Evolutionary conservation across 148 eudicot genomes (phyloP).

Genomic region (Spergularia marina): DNA sequence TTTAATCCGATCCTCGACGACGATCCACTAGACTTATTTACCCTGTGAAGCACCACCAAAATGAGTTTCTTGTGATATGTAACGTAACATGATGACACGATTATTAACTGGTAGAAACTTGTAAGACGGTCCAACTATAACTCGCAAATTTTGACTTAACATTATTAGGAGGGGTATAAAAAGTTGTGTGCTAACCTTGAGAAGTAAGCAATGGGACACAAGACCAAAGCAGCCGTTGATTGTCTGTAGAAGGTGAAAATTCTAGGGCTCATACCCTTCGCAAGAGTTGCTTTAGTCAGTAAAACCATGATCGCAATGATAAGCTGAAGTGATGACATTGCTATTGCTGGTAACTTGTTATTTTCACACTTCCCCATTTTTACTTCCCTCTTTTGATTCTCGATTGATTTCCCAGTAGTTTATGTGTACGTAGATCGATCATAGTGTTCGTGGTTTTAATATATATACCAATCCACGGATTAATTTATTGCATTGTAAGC

Average conservation of each 20-base stretch:
- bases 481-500: too few relatives aligned
- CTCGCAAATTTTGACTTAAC: too few relatives aligned
- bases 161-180: too few relatives aligned
- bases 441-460: too few relatives aligned
- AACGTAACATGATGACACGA: too few relatives aligned
- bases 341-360: conserved; percentile 45
- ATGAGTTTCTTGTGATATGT: too few relatives aligned
- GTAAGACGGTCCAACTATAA: too few relatives aligned
- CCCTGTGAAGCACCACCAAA: conserved; percentile 26
- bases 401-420: too few relatives aligned
- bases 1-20: conserved; percentile 31
- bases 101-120: too few relatives aligned
- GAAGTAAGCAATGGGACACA: conserved; percentile 55
- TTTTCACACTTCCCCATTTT: conserved; percentile 35
- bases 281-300: conserved; percentile 47
- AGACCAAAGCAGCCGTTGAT: conserved; percentile 45
- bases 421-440: too few relatives aligned
- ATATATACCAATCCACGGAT: too few relatives aligned
- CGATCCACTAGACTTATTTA: conserved; percentile 18
- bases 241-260: conserved; percentile 68
- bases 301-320: conserved; percentile 42
- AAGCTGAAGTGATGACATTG: conserved; percentile 50
- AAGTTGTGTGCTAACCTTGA: conserved; percentile 32
- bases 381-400: too few relatives aligned
- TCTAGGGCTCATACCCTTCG: conserved; percentile 60